Evolutionary conservation across 768 basidiomycete species (phyloP).

Genomic region (Phanerodontia chrysosporium): DNA sequence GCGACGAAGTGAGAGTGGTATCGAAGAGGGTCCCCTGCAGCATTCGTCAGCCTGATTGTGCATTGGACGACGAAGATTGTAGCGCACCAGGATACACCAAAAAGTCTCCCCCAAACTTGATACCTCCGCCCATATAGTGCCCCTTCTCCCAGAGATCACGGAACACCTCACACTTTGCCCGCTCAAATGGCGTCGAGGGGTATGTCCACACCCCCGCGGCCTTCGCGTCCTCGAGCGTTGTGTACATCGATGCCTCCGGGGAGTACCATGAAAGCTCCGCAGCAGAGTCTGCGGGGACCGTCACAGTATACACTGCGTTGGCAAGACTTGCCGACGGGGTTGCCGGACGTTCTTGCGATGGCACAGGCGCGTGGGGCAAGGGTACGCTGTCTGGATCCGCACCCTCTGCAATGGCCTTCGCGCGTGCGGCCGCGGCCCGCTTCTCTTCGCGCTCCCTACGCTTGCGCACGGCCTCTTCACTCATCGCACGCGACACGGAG

Average conservation of each 20-base stretch:
- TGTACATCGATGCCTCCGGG: constrained; percentile 38
- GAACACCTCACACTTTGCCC: constrained; percentile 78
- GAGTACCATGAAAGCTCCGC: constrained; percentile 65
- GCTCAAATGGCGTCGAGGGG: constrained; percentile 59
- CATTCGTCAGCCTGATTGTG: background rate
- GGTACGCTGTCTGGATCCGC: constrained; percentile 2
- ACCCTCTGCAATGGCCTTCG: constrained; percentile 21
- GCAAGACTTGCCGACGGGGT: constrained; percentile 13
- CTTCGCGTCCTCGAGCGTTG: constrained; percentile 56
- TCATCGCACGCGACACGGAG: constrained; percentile 21
- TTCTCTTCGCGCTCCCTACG: constrained; percentile 63
- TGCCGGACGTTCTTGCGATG: constrained; percentile 8
- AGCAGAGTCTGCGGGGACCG: constrained; percentile 60
- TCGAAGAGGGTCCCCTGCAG: constrained; percentile 82
- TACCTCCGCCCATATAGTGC: constrained; percentile 83
- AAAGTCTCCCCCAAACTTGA: constrained; percentile 96
- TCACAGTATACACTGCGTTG: constrained; percentile 42
- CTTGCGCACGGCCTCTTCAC: constrained; percentile 62
- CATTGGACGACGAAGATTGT: background rate
- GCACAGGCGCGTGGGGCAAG: background rate
- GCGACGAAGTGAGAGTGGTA: constrained; percentile 97
- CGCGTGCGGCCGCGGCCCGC: constrained; percentile 24
- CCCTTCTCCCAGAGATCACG: constrained; percentile 78
- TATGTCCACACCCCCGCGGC: constrained; percentile 75
- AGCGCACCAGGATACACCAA: constrained; percentile 91